Evolutionary conservation across 139 green algal species (phyloP).

Genomic region (Coccomyxa sp.): DNA sequence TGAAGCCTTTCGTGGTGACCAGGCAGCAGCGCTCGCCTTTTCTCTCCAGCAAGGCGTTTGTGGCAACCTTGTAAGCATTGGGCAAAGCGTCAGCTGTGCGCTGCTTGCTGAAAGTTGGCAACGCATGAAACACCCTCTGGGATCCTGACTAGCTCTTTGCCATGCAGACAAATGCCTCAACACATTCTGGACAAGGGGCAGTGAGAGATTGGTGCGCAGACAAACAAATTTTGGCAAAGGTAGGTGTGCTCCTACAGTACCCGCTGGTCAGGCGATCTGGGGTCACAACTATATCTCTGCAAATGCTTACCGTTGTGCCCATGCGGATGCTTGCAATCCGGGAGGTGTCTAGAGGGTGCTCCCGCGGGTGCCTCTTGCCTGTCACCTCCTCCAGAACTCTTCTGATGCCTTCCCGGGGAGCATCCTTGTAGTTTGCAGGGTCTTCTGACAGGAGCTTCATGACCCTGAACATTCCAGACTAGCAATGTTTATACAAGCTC

Average conservation of each 20-base stretch:
- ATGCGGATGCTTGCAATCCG: slow-evolving; percentile 85
- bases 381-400: slow-evolving; percentile 85
- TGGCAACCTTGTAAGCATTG: slow-evolving; percentile 76
- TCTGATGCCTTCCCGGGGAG: slow-evolving; percentile 91
- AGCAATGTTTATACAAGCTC: neutral
- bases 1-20: slow-evolving; percentile 82
- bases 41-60: slow-evolving; percentile 93
- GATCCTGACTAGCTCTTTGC: no score
- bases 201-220: no score
- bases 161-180: no score
- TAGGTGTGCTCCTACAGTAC: no score
- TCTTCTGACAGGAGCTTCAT: slow-evolving; percentile 96
- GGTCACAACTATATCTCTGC: no score
- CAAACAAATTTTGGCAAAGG: no score
- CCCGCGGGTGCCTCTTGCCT: slow-evolving; percentile 49
- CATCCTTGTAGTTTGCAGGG: slow-evolving; percentile 90
- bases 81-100: no score
- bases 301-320: slow-evolving; percentile 83
- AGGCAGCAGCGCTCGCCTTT: slow-evolving; percentile 77
- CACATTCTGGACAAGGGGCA: no score
- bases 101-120: no score
- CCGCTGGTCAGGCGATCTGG: no score
- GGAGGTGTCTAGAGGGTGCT: slow-evolving; percentile 70
- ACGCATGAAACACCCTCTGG: no score
- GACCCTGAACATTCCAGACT: slow-evolving; percentile 17